Evolutionary conservation across 2,329 filamentous ascomycete genomes (phyloP), one percentile per base, ranked within the genome.

Genomic region (Cercospora sesami): DNA sequence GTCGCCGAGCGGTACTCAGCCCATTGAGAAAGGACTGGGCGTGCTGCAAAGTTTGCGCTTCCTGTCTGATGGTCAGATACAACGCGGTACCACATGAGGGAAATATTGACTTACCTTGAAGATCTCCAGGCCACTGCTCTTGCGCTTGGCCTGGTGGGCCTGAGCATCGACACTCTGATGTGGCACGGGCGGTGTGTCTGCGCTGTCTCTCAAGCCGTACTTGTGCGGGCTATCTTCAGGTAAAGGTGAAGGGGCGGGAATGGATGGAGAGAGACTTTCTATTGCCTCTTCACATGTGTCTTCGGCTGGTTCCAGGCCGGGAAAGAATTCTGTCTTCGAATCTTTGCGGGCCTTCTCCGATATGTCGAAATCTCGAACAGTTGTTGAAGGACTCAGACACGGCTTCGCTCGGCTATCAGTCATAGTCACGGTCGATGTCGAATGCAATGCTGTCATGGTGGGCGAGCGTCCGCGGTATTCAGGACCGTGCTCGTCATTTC

Each of bases 181-280:
- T 28, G 75, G 72, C 42, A 72, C 60, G 53, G 77, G 74, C 12
- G 76, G 75, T 9, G 75, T 77, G 51, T 77, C 74, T 69, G 76
- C 74, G 62, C 72, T 69, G 66, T 78, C 76, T 68, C 72, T 68
- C 67, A 78, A 61, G 28, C 76, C 76, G 66, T 78, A 78, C 69
- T 78, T 77, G 68, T 78, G 76, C 18, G 76, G 76, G 60, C 75
- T 77, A 63, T 78, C 76, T 68, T 77, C 75, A 53, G 76, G 75
- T 14, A 78, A 66, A 10, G 75, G 75, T 45, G 75, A 75, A 23
- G 76, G 76, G 31, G 75, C 72, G 18, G 76, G 76, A 10, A 78
- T 65, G 31, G 72, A 74, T 6, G 76, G 76, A 53, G 74, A 77
- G 14, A 75, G 57, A 10, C 69, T 69, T 3, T 72, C 71, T 9